phyloP scores from a whole-genome alignment of 345 rosid species.

The Sisymbrium altissimum region DNA sequence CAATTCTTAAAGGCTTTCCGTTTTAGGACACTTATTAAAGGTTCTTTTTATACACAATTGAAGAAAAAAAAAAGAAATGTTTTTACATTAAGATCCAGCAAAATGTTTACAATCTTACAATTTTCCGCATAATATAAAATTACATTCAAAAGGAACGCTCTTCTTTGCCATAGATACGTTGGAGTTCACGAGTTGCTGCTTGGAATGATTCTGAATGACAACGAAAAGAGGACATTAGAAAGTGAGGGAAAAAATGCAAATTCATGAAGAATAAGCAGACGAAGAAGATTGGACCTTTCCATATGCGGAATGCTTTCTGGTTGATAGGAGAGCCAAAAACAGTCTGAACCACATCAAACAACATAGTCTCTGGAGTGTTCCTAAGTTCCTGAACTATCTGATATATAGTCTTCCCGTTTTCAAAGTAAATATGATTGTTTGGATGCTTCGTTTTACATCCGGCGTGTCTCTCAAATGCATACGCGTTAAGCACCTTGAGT shows the following conservation, averaged over 20 bases:
- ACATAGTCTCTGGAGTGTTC: slow-evolving; percentile 65
- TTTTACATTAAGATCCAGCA: slow-evolving; percentile 8
- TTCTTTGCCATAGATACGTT: slow-evolving; percentile 83
- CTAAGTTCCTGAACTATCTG: slow-evolving; percentile 90
- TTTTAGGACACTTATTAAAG: background rate
- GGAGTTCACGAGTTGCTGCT: slow-evolving; percentile 91
- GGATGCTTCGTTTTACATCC: slow-evolving; percentile 94
- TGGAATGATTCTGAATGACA: slow-evolving; percentile 64
- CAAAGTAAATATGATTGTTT: slow-evolving; percentile 87
- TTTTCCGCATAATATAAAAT: background rate
- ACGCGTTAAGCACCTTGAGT: slow-evolving; percentile 74
- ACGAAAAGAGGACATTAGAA: background rate
- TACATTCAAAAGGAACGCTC: slow-evolving; percentile 44
- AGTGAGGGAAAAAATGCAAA: background rate
- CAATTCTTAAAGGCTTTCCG: background rate
- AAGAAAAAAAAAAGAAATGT: background rate
- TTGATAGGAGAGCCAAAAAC: slow-evolving; percentile 85
- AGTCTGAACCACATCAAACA: slow-evolving; percentile 73
- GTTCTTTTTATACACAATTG: background rate
- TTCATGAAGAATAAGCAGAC: background rate
- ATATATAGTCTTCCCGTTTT: slow-evolving; percentile 92
- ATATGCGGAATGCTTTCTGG: slow-evolving; percentile 81
- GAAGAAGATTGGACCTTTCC: slow-evolving; percentile 67
- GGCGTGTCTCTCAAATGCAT: slow-evolving; percentile 91
- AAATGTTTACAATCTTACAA: slow-evolving; percentile 1